phyloP scores from a whole-genome alignment of 805 yeast genomes.

The Brettanomyces naardenensis region DNA sequence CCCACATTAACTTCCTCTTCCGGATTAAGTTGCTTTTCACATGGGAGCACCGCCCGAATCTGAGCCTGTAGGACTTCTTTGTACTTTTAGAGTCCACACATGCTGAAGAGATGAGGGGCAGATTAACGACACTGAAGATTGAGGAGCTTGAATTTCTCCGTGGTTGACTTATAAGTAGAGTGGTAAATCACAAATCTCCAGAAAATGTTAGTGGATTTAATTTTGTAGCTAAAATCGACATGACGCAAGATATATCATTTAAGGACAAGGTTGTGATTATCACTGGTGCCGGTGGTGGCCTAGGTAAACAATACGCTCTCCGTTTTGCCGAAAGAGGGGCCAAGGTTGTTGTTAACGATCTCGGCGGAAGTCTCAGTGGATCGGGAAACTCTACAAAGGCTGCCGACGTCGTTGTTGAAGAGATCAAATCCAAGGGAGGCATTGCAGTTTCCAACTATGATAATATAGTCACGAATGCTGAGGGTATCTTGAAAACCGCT shows the following conservation, averaged over 20 bases:
- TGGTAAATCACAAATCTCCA: too few relatives aligned
- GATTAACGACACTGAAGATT: too few relatives aligned
- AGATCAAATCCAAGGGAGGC: slow-evolving; percentile 71
- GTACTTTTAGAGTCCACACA: too few relatives aligned
- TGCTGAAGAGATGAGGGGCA: too few relatives aligned
- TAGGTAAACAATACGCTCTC: slow-evolving; percentile 82
- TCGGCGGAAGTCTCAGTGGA: slow-evolving; percentile 79
- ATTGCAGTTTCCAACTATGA: slow-evolving; percentile 90
- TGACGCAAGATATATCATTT: slow-evolving; percentile 34
- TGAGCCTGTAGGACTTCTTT: too few relatives aligned
- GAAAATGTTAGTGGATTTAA: too few relatives aligned
- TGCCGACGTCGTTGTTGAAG: slow-evolving; percentile 86
- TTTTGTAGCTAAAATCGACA: too few relatives aligned
- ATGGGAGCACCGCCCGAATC: too few relatives aligned
- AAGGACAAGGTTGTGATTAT: slow-evolving; percentile 85
- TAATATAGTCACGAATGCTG: slow-evolving; percentile 77
- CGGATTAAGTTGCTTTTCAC: too few relatives aligned
- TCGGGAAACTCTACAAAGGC: slow-evolving; percentile 61
- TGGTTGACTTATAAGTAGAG: too few relatives aligned
- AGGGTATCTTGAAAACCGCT: slow-evolving; percentile 78
- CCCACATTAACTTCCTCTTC: too few relatives aligned
- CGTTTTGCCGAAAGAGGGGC: slow-evolving; percentile 90
- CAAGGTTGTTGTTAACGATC: slow-evolving; percentile 88
- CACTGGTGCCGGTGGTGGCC: slow-evolving; percentile 98
- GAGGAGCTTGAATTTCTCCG: too few relatives aligned